Evolutionary conservation across 2,329 filamentous ascomycete genomes (phyloP).

Genomic region (Elsinoe necatrix): DNA sequence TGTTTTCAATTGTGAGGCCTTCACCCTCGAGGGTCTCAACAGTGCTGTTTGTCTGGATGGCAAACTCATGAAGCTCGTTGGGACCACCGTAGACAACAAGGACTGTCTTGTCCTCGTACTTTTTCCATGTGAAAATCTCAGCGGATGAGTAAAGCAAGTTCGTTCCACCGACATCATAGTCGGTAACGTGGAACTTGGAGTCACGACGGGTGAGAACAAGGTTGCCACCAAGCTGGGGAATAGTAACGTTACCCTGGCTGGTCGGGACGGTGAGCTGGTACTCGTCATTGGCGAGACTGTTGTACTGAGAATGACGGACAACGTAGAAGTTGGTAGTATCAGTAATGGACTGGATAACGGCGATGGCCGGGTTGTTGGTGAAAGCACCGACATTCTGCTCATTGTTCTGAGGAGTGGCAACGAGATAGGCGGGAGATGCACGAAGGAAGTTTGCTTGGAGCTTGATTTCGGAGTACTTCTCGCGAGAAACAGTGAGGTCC

Average conservation of each 20-base stretch:
- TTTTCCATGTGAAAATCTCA: slow-evolving; percentile 63
- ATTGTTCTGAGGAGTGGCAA: slow-evolving; percentile 46
- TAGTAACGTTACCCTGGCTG: slow-evolving; percentile 46
- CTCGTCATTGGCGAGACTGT: slow-evolving; percentile 45
- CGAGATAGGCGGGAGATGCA: slow-evolving; percentile 61
- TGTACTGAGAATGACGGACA: slow-evolving; percentile 54
- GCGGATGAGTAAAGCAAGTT: slow-evolving; percentile 59
- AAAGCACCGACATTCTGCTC: slow-evolving; percentile 43
- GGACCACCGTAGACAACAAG: slow-evolving; percentile 57
- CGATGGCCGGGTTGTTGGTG: slow-evolving; percentile 24
- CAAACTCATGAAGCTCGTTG: slow-evolving; percentile 56
- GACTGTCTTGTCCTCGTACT: slow-evolving; percentile 46
- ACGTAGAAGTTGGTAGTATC: slow-evolving; percentile 55
- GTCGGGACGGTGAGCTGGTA: slow-evolving; percentile 59
- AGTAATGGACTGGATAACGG: slow-evolving; percentile 29
- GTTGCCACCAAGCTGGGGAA: slow-evolving; percentile 51
- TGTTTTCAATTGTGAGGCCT: slow-evolving; percentile 30
- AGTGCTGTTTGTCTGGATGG: slow-evolving; percentile 33
- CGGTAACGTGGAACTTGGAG: slow-evolving; percentile 58
- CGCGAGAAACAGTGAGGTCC: slow-evolving; percentile 56
- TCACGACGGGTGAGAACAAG: slow-evolving; percentile 55
- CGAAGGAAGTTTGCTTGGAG: slow-evolving; percentile 67
- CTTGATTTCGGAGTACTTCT: slow-evolving; percentile 75
- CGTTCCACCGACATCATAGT: slow-evolving; percentile 55
- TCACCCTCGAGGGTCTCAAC: slow-evolving; percentile 35